Evolutionary conservation across 179 eudicot genomes (phyloP).

Genomic region (Beta lomatogona): DNA sequence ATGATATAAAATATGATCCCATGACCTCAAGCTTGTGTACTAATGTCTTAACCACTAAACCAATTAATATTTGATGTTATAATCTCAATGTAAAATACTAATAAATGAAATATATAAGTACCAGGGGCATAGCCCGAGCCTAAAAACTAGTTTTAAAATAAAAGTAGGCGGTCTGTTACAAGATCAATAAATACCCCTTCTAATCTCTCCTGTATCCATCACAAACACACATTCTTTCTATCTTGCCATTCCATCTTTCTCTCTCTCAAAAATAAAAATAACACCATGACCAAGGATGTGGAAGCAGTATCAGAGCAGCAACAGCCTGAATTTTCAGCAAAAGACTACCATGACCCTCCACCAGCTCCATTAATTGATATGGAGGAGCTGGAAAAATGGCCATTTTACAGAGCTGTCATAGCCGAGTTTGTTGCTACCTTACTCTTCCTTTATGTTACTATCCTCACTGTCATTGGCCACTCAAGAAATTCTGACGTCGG

Average conservation of each 20-base stretch:
- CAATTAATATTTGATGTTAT: too few relatives aligned
- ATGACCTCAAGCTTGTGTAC: too few relatives aligned
- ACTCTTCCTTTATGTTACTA: constrained; percentile 60
- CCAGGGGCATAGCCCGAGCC: too few relatives aligned
- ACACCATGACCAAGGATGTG: constrained; percentile 49
- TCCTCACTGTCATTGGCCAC: constrained; percentile 69
- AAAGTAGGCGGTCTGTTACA: too few relatives aligned
- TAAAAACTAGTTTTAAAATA: too few relatives aligned
- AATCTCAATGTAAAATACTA: too few relatives aligned
- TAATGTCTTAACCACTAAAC: too few relatives aligned
- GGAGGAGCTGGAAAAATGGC: constrained; percentile 58
- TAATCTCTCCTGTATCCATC: not conserved
- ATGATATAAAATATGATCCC: too few relatives aligned
- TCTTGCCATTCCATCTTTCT: not conserved
- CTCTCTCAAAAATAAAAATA: not conserved
- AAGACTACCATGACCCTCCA: constrained; percentile 79
- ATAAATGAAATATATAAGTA: too few relatives aligned
- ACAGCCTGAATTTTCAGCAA: constrained; percentile 41
- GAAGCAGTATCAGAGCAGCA: constrained; percentile 39
- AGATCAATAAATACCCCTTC: constrained; percentile 12
- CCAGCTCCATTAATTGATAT: constrained; percentile 51
- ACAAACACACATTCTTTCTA: not conserved
- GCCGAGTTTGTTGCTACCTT: constrained; percentile 76
- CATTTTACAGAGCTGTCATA: constrained; percentile 60
- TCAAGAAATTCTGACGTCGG: constrained; percentile 39